phyloP scores from a whole-genome alignment of 2,329 filamentous ascomycete species.

The Ophiocordyceps robertsii region DNA sequence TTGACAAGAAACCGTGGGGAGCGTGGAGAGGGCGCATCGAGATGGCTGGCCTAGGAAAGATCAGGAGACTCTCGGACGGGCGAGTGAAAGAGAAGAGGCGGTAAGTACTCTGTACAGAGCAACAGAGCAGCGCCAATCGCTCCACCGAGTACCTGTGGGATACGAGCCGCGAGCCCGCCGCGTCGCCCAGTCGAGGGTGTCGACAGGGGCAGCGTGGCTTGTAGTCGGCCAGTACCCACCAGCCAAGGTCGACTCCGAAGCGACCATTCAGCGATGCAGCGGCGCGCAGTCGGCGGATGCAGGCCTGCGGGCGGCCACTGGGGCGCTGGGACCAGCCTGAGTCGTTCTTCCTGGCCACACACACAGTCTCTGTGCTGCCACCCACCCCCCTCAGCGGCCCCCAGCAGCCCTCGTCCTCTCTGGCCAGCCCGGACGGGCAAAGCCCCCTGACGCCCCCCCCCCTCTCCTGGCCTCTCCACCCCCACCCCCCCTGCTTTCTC shows the following conservation, averaged over 20 bases:
- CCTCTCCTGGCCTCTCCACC: conserved; percentile 43
- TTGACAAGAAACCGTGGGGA: too few species aligned
- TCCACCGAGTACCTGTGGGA: neutral
- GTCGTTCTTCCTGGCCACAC: neutral
- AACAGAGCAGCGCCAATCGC: too few species aligned
- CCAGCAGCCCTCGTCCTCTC: neutral
- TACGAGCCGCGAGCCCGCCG: neutral
- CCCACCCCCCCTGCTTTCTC: conserved; percentile 8
- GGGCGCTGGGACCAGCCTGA: neutral
- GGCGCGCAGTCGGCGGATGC: neutral
- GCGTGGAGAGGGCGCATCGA: too few species aligned
- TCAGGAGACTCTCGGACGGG: too few species aligned
- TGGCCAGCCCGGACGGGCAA: neutral
- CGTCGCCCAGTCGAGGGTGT: neutral
- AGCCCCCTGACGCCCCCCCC: conserved; percentile 19
- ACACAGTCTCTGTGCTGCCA: neutral
- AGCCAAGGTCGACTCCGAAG: neutral
- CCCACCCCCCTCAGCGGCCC: neutral
- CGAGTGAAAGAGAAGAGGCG: too few species aligned
- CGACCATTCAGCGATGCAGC: conserved; percentile 1
- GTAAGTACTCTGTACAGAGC: too few species aligned
- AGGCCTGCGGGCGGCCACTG: neutral
- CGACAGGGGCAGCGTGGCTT: neutral
- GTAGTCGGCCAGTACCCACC: neutral
- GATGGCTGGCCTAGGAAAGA: too few species aligned